phyloP scores from a whole-genome alignment of 345 rosid genomes.

The Rhodamnia argentea region DNA sequence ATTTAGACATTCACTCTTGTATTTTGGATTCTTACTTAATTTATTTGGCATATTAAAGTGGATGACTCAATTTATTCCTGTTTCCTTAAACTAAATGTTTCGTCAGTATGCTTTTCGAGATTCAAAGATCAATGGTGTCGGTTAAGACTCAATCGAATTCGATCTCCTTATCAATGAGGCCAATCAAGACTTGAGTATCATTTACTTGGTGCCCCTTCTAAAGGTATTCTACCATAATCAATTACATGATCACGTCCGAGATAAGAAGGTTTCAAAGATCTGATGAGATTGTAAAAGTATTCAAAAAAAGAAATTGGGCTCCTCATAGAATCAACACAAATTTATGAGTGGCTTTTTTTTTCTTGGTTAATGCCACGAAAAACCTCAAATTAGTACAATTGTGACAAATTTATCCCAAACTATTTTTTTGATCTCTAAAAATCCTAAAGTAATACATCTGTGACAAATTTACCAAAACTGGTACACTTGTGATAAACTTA shows the following conservation, averaged over 20 bases:
- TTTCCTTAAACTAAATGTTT: neutral
- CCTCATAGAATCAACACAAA: neutral
- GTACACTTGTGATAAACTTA: too few relatives aligned
- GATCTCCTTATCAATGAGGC: neutral
- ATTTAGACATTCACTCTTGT: neutral
- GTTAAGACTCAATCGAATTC: neutral
- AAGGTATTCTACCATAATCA: neutral
- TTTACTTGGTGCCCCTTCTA: neutral
- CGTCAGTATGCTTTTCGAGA: neutral
- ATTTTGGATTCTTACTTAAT: neutral
- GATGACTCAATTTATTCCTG: neutral
- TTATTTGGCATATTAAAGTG: neutral
- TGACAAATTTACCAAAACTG: too few relatives aligned
- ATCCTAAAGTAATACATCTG: too few relatives aligned
- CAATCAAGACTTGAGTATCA: neutral
- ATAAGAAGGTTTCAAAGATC: neutral
- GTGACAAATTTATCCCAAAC: too few relatives aligned
- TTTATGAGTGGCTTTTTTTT: neutral
- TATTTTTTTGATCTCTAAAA: too few relatives aligned
- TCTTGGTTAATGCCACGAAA: too few relatives aligned
- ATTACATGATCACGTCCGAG: neutral
- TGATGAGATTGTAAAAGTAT: neutral
- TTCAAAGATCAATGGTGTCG: neutral
- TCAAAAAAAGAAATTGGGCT: neutral
- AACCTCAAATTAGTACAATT: too few relatives aligned